phyloP scores from a whole-genome alignment of 495 filamentous ascomycete genomes.

The Lichenothelia convexa region DNA sequence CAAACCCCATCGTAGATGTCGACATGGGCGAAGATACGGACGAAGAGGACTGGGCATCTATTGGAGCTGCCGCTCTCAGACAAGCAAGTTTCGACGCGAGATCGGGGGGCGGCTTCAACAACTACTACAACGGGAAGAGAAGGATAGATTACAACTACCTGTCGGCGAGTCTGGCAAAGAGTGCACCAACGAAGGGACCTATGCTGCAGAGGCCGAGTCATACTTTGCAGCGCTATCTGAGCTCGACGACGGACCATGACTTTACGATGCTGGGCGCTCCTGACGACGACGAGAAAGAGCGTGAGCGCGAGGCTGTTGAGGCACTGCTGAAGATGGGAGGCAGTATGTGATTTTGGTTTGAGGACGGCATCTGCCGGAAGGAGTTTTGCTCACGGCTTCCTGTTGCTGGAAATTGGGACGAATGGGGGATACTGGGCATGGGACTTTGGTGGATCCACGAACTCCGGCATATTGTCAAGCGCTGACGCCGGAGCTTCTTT shows the following conservation, averaged over 20 bases:
- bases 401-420: no score
- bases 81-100: constrained; percentile 37
- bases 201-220: constrained; percentile 3
- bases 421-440: no score
- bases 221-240: background rate
- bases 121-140: constrained; percentile 4
- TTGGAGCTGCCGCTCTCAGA: constrained; percentile 70
- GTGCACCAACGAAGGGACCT: constrained; percentile 1
- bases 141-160: constrained; percentile 18
- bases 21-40: constrained; percentile 81
- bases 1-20: constrained; percentile 33
- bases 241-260: background rate
- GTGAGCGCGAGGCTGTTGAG: constrained; percentile 72
- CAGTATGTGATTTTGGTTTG: no score
- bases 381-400: no score
- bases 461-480: no score
- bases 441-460: no score
- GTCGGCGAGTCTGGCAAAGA: constrained; percentile 1
- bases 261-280: constrained; percentile 20
- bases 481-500: no score
- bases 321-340: constrained; percentile 67
- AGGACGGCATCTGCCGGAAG: no score
- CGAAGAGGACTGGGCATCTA: constrained; percentile 89
- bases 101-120: constrained; percentile 3
- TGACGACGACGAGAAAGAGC: constrained; percentile 26